Base-by-base conservation (phyloP, 352 stramenopile species). In the Globisporangium iwayamae region DNA sequence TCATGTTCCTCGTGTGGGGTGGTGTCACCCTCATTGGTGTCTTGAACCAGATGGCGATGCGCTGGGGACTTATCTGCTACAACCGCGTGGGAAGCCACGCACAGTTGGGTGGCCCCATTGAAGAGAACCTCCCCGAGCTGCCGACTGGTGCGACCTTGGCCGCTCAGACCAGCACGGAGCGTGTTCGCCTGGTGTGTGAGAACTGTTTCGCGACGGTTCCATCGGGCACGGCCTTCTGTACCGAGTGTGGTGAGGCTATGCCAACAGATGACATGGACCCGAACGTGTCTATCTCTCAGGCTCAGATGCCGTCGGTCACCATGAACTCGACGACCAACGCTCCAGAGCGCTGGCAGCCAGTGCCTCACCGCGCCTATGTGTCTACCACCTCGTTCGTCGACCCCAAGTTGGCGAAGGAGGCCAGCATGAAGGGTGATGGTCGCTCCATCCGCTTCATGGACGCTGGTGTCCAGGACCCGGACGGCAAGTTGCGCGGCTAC, bases 381-480 rank as follows among this genome's bases (percentile, higher is more conserved):
- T 91, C 82, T 51, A 94, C 87, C 25, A 96, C 87, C 45, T 96
- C 87, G 67, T 96, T 89, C 56, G 87, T 96, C 16, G 87, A 96
- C 75, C 87, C 87, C 2, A 96, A 94, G 72, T 68, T 90, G 55
- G 81, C 84, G 36, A 88, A 84, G 66, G 80, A 93, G 13, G 65
- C 67, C 34, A 89, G 74, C 63, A 81, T 91, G 62, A 91, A 91
- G 73, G 81, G 79, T 60, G 83, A 93, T 28, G 74, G 74, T 3
- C 85, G 85, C 43, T 94, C 85, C 61, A 96, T 96, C 59, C 87
- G 87, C 16, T 96, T 96, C 60, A 93, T 94, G 85, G 87, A 96
- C 61, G 81, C 68, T 3, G 87, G 87, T 10, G 87, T 94, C 10
- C 83, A 92, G 63, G 85, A 90, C n/a, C 79, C 85, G 0, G 85